Evolutionary conservation across 768 basidiomycete genomes (phyloP), one percentile per base, ranked within the genome.

Genomic region (Mycena metata): DNA sequence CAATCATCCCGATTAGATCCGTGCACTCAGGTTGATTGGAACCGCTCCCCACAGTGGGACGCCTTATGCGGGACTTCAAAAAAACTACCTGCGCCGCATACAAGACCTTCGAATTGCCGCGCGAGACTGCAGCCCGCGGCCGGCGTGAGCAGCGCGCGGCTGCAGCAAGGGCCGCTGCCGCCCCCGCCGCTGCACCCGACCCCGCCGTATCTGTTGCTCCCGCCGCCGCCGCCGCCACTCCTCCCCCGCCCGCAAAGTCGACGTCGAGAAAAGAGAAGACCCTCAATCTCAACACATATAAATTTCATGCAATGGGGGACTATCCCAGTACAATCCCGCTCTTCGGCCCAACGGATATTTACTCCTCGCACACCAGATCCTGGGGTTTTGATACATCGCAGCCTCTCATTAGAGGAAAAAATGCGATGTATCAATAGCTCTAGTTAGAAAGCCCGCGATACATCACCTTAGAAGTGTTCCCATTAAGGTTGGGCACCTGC

Each of bases 211-310:
- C 30, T 30, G 30, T 30, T 30, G 30, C 6, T 6, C 30, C 30
- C 30, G 30, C 30, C 30, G 30, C 30, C 30, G 30, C 30, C 30
- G 30, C 30, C 30, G 3, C 30, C 6, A 3, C 30, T 30, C 30
- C 30, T 30, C 30, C 30, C 6, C 30, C 30, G 6, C 30, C 30
- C 3, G 30, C 30, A 6, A 30, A 30, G 6, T 30, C 30, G 30
- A 30, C 3, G 6, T 30, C 30, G 30, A 30, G 6, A 30, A 70
- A 66, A 21, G 60, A 58, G 49, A 77, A 74, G 55, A 56, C 15
- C 0, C 71, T 78, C 45, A 79, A 78, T 43, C 54, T 78, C 19
- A 58, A 63, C 6, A 80, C 75, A 0, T 79, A 78, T 60, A 79
- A 78, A 60, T 70, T 74, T 21, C 79, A 80, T 46, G 71, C 72